Evolutionary conservation across 805 yeast genomes (phyloP).

Genomic region (Scheffersomyces ergatensis): DNA sequence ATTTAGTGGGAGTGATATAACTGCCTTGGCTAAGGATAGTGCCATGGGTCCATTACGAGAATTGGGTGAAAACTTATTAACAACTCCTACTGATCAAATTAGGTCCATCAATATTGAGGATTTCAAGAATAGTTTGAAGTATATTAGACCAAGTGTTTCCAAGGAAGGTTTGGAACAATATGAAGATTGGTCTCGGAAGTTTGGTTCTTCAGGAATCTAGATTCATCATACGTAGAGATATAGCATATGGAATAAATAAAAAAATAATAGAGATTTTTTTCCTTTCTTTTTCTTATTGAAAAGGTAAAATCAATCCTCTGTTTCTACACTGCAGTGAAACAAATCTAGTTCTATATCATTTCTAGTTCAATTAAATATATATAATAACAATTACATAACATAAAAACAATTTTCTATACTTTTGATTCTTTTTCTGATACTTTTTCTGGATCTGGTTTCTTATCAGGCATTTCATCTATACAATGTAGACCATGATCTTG

Average conservation of each 20-base stretch:
- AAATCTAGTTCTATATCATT: too few relatives aligned
- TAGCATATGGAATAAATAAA: too few relatives aligned
- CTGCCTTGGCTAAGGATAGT: slow-evolving; percentile 92
- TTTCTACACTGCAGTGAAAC: too few relatives aligned
- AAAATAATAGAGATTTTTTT: too few relatives aligned
- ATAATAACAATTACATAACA: too few relatives aligned
- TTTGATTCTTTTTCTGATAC: not conserved
- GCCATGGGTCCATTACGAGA: slow-evolving; percentile 97
- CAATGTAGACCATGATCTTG: slow-evolving; percentile 36
- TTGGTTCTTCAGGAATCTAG: slow-evolving; percentile 87
- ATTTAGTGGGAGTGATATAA: slow-evolving; percentile 87
- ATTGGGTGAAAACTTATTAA: slow-evolving; percentile 77
- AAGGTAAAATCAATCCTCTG: too few relatives aligned
- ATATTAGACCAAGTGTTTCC: slow-evolving; percentile 86
- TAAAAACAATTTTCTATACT: too few relatives aligned
- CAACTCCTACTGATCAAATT: slow-evolving; percentile 68
- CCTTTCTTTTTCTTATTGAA: too few relatives aligned
- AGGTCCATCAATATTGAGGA: slow-evolving; percentile 73
- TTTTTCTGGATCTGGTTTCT: not conserved
- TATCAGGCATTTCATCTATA: slow-evolving; percentile 24
- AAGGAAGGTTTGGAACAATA: slow-evolving; percentile 73
- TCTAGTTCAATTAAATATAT: too few relatives aligned
- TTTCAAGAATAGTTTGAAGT: slow-evolving; percentile 70
- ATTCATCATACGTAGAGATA: too few relatives aligned
- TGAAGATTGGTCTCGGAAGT: slow-evolving; percentile 85